Percentiles rank a stretch among this genome's conserved stretches.
phyloP scores from a whole-genome alignment of 1,284 basidiomycete genomes.

The Cryptococcus hybrid region DNA sequence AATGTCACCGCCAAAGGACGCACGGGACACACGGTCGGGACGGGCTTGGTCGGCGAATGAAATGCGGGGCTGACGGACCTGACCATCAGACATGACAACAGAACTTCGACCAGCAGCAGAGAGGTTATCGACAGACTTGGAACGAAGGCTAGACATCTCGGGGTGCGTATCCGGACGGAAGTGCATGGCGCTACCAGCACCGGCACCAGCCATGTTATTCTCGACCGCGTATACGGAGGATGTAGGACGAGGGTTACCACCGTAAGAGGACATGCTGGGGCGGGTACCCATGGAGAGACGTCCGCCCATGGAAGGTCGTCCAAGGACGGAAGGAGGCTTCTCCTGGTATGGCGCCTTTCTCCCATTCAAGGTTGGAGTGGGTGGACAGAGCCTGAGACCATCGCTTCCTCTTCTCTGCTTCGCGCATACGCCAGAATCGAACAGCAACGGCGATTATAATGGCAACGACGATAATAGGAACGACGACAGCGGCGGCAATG shows the following conservation, averaged over 20 bases:
- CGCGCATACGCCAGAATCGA: slow-evolving; percentile 60
- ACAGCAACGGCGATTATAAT: slow-evolving; percentile 53
- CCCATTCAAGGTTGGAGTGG: slow-evolving; percentile 46
- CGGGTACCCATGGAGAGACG: slow-evolving; percentile 11
- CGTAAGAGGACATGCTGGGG: slow-evolving; percentile 28
- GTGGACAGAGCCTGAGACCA: slow-evolving; percentile 57
- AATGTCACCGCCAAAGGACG: slow-evolving; percentile 68
- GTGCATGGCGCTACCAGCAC: slow-evolving; percentile 54
- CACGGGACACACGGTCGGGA: slow-evolving; percentile 58
- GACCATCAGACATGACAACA: slow-evolving; percentile 56
- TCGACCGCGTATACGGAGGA: slow-evolving; percentile 43
- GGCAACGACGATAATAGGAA: slow-evolving; percentile 62
- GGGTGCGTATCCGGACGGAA: slow-evolving; percentile 11
- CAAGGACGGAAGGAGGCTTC: slow-evolving; percentile 67
- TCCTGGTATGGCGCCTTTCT: slow-evolving; percentile 42
- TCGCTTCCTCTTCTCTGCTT: slow-evolving; percentile 61
- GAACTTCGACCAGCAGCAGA: slow-evolving; percentile 56
- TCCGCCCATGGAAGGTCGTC: slow-evolving; percentile 57
- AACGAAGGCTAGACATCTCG: slow-evolving; percentile 21
- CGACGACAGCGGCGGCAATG: slow-evolving; percentile 71
- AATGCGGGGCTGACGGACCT: slow-evolving; percentile 46
- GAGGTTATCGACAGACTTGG: slow-evolving; percentile 29
- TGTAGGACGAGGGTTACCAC: slow-evolving; percentile 23
- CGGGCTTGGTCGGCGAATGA: slow-evolving; percentile 44
- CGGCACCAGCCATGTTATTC: slow-evolving; percentile 62